Conservation (phyloP, 352 stramenopile species). For the Phytophthora pinifolia region DNA sequence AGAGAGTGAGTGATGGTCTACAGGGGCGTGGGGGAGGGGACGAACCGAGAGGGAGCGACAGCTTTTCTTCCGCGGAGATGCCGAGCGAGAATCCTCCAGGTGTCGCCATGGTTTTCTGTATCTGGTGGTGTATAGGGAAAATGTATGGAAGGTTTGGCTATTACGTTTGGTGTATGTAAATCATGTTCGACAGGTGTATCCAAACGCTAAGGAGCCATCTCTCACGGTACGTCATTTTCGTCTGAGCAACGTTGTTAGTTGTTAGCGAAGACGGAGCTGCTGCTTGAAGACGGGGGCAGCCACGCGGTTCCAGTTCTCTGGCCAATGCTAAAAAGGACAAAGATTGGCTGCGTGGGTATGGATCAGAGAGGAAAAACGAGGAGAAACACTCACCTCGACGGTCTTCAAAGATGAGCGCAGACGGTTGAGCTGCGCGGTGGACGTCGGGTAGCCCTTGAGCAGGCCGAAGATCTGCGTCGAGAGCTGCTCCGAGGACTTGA, state of each 20-base stretch:
- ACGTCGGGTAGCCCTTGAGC: conserved; percentile 53
- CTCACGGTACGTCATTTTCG: too few species aligned
- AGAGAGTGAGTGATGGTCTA: neutral
- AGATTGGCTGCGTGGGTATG: too few species aligned
- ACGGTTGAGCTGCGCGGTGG: conserved; percentile 44
- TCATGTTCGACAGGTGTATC: too few species aligned
- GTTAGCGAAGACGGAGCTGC: conserved; percentile 37
- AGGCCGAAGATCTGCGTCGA: conserved; percentile 62
- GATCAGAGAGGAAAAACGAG: neutral
- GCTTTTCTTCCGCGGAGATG: conserved; percentile 59
- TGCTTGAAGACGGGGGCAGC: conserved; percentile 65
- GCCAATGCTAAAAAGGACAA: too few species aligned
- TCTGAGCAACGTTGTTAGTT: neutral
- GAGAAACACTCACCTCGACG: conserved; percentile 50
- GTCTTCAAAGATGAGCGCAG: conserved; percentile 48
- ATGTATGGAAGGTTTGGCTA: conserved; percentile 4
- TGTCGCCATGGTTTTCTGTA: conserved; percentile 20
- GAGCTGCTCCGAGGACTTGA: conserved; percentile 58
- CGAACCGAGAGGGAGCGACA: conserved; percentile 50
- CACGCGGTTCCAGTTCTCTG: conserved; percentile 70
- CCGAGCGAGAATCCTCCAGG: conserved; percentile 41
- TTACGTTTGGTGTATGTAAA: conserved; percentile 6
- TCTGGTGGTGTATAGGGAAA: neutral
- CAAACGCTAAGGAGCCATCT: too few species aligned
- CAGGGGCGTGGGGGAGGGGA: neutral